Conservation (phyloP, 441 rosid genomes). For the Raphanus hybrid region DNA sequence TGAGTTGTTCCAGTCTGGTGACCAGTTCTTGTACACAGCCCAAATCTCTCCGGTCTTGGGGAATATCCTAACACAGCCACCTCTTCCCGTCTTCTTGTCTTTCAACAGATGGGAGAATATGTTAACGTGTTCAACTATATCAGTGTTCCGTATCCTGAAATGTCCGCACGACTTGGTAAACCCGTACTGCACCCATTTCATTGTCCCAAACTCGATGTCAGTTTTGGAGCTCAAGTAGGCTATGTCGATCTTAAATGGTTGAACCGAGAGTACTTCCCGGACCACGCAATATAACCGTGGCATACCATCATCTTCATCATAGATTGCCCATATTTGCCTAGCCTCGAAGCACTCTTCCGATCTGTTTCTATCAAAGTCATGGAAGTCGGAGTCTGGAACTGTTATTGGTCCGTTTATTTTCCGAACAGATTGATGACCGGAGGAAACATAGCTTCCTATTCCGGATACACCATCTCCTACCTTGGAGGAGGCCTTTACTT, state of each 20-base stretch:
- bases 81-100: slow-evolving; percentile 88
- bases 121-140: slow-evolving; percentile 87
- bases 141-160: slow-evolving; percentile 88
- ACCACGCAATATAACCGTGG: slow-evolving; percentile 93
- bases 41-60: slow-evolving; percentile 86
- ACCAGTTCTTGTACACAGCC: slow-evolving; percentile 97
- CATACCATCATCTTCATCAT: slow-evolving; percentile 99
- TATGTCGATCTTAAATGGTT: slow-evolving; percentile 52
- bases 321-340: slow-evolving; percentile 98
- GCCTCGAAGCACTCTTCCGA: slow-evolving; percentile 93
- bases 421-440: slow-evolving; percentile 49
- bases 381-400: slow-evolving; percentile 96
- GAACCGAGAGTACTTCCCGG: slow-evolving; percentile 77
- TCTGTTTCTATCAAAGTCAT: slow-evolving; percentile 92
- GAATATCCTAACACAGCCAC: slow-evolving; percentile 87
- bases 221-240: slow-evolving; percentile 86
- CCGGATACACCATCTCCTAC: slow-evolving; percentile 39
- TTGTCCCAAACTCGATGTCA: slow-evolving; percentile 80
- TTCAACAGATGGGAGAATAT: slow-evolving; percentile 85
- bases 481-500: slow-evolving; percentile 38
- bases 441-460: slow-evolving; percentile 41
- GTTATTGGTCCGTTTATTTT: slow-evolving; percentile 60
- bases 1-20: slow-evolving; percentile 77
- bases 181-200: slow-evolving; percentile 72
- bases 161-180: slow-evolving; percentile 91